These are phyloP conservation scores for Penium margaritaceum DNA, from an alignment of 139 green algal genomes.

Conservation along the genomic window DNA sequence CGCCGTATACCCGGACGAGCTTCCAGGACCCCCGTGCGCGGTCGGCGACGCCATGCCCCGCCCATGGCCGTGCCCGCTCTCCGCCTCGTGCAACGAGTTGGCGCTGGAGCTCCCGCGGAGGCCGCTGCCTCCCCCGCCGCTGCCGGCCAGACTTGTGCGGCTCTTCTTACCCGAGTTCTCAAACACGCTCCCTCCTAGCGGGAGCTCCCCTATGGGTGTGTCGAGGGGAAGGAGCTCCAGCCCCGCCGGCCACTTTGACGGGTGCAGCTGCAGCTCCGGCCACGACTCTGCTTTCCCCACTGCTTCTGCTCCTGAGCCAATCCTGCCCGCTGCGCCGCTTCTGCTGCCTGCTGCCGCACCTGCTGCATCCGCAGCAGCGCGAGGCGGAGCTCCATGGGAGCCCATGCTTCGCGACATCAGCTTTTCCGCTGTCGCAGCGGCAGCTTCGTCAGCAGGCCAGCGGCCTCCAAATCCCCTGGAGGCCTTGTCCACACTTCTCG, in stretches of 20 bases:
- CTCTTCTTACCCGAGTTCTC: neutral
- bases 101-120: no score
- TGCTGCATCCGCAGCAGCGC: neutral
- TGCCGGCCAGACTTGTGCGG: no score
- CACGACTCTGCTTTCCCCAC: neutral
- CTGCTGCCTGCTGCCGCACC: neutral
- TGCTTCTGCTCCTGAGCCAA: neutral
- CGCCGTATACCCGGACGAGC: neutral
- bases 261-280: neutral
- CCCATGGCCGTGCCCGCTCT: neutral
- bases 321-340: neutral
- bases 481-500: no score
- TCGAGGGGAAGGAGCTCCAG: slow-evolving; percentile 25
- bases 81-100: neutral
- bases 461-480: no score
- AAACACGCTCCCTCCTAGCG: neutral
- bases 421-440: no score
- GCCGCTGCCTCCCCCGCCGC: no score
- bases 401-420: no score
- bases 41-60: no score
- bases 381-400: neutral
- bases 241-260: neutral
- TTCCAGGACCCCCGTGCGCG: no score
- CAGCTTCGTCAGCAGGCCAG: no score
- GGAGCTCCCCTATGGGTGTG: slow-evolving; percentile 9